Conservation (phyloP, 2,329 filamentous ascomycete genomes). For the Fusarium acutatum region DNA sequence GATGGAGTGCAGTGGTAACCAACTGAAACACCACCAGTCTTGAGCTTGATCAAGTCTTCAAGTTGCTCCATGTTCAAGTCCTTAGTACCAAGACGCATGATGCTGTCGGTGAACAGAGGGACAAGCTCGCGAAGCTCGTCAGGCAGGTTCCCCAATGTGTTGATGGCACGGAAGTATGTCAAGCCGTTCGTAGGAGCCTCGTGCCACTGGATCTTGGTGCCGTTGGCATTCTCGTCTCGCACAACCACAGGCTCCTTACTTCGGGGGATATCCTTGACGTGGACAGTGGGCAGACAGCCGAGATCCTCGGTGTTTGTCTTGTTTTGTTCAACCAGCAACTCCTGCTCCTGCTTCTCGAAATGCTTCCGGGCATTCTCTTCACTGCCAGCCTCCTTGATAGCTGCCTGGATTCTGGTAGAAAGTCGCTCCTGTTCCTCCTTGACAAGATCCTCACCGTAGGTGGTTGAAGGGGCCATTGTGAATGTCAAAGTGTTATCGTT, state of each 20-base stretch:
- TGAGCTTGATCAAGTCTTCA: slow-evolving; percentile 94
- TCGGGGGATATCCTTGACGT: slow-evolving; percentile 88
- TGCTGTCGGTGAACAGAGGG: slow-evolving; percentile 88
- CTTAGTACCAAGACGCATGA: slow-evolving; percentile 93
- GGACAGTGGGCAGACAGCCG: slow-evolving; percentile 85
- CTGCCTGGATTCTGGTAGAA: slow-evolving; percentile 76
- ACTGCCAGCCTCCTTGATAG: slow-evolving; percentile 73
- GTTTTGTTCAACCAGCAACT: slow-evolving; percentile 83
- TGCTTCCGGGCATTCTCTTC: slow-evolving; percentile 75
- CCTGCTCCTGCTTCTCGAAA: slow-evolving; percentile 80
- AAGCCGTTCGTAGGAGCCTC: slow-evolving; percentile 94
- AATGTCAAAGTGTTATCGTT: slow-evolving; percentile 90
- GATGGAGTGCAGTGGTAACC: slow-evolving; percentile 85
- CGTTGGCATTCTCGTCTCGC: slow-evolving; percentile 71
- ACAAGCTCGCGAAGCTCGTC: slow-evolving; percentile 85
- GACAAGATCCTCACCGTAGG: slow-evolving; percentile 77
- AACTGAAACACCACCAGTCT: slow-evolving; percentile 89
- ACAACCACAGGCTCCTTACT: slow-evolving; percentile 69
- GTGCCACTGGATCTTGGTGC: slow-evolving; percentile 83
- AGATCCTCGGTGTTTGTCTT: slow-evolving; percentile 86
- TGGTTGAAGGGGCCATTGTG: slow-evolving; percentile 88
- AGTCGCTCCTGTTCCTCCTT: slow-evolving; percentile 80
- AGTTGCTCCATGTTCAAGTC: slow-evolving; percentile 91
- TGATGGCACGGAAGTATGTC: slow-evolving; percentile 93
- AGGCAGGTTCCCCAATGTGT: slow-evolving; percentile 79